Evolutionary conservation across 441 rosid genomes (phyloP), one percentile per base, ranked within the genome.

Genomic region (Adansonia rubrostipa): DNA sequence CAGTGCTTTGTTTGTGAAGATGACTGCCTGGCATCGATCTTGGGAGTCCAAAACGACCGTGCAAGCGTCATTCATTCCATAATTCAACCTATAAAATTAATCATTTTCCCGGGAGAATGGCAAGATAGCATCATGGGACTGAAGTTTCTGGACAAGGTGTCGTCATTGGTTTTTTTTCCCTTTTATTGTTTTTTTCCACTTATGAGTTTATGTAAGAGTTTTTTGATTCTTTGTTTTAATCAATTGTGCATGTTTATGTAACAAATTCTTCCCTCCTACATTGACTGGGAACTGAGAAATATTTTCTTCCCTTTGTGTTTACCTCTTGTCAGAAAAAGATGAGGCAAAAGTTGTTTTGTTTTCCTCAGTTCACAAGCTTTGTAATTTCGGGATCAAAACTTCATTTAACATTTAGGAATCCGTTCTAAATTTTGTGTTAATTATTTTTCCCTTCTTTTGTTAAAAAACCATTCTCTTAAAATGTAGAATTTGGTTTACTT

Each of bases 1-100:
- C 24, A 57, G 62, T 57, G 62, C 62, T 7, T 19, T 57, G 62
- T 57, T n/a, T 57, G 28, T 2, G 62, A 57, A 17, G 24, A 57
- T 3, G 66, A 66, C 73, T 22, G 48, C 28, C 72, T 20, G 19
- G 48, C 74, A 40, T 20, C 40, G 44, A 77, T 76, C 68, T 11
- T 14, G 42, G 47, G 53, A 64, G 45, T 77, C 19, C 6, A 11
- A 28, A 9, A 20, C 11, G 66, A 17, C 33, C n/a, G 3, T 5
- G 44, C 63, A 20, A 36, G 60, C 44, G 28, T 56, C 72, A 15
- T 53, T 76, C 63, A 42, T 20, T 54, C 66, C 40, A 28, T 47
- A 48, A 42, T 28, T 63, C 62, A n/a, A 48, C 53, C 47, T 28
- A 3, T 9, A 51, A 56, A 51, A 51, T 58, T 20, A 22, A 6